Evolutionary conservation across 169 alveolate genomes (phyloP), one percentile per base, ranked within the genome.

Genomic region (Cryptosporidium baileyi): DNA sequence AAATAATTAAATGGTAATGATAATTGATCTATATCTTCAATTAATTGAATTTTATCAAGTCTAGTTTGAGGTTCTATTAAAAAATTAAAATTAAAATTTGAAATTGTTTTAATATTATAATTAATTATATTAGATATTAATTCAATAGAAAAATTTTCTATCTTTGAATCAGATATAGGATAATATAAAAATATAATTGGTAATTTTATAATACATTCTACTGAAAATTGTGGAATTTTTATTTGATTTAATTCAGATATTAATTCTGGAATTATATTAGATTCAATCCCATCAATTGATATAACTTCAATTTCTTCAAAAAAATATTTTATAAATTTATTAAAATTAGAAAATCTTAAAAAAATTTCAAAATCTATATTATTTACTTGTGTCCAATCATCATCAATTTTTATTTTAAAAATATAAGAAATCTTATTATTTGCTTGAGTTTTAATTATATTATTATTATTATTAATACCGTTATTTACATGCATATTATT

Each of bases 161-260:
- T 19, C 11, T 52, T 74, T 30, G 67, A n/a, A 0, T 11, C 24
- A 32, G 34, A 24, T 45, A 57, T 38, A 2, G 67, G 85, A 22
- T 54, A 74, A 2, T 52, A 24, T n/a, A 38, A 24, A 26, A 74
- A 74, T 44, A 34, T 38, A 32, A 74, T 19, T 57, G 85, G 85
- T 32, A 38, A 15, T 38, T 74, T 47, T 17, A 74, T 24, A 28
- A 74, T 34, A 30, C 63, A 52, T 38, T 74, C 61, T 11, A 19
- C n/a, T 54, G 67, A 74, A 74, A 74, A 74, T 9, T 52, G 9
- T n/a, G 85, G 85, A 74, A 74, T 52, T 11, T 40, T 41, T 24
- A 74, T 26, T 13, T 22, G 32, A 4, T 4, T 57, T n/a, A 34
- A 19, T 17, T 22, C 26, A 5, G n/a, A 36, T 26, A 38, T 49